Evolutionary conservation across 495 filamentous ascomycete genomes (phyloP).

Genomic region (Lindgomyces ingoldianus): DNA sequence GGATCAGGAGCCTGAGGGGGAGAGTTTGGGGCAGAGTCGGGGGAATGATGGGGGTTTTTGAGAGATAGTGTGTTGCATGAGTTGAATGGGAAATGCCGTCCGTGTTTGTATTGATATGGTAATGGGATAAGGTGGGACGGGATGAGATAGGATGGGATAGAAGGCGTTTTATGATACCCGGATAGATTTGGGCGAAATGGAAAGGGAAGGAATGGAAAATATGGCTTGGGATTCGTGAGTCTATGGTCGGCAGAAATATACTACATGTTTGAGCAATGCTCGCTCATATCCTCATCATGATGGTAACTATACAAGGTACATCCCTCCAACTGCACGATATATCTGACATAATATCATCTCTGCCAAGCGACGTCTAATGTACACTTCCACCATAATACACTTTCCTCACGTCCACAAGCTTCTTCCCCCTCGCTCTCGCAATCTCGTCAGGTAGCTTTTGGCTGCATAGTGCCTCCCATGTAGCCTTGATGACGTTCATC

Average conservation of each 20-base stretch:
- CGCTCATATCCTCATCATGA: neutral
- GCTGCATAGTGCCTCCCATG: conserved; percentile 74
- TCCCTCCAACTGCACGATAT: too few species aligned
- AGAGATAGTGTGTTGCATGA: neutral
- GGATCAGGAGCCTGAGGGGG: conserved; percentile 49
- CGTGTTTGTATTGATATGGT: neutral
- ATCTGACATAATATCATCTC: too few species aligned
- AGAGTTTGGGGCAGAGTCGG: conserved; percentile 3
- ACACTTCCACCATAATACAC: conserved; percentile 90
- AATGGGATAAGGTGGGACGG: neutral
- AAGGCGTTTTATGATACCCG: neutral
- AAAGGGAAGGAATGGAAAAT: too few species aligned
- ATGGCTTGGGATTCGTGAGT: neutral
- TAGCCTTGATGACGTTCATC: conserved; percentile 95
- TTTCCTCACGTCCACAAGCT: conserved; percentile 92
- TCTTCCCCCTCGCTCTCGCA: conserved; percentile 82
- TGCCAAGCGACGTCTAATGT: too few species aligned
- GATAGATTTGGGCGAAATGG: neutral
- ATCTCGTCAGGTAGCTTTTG: conserved; percentile 87
- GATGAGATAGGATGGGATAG: neutral
- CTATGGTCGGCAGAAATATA: neutral
- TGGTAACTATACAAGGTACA: too few species aligned
- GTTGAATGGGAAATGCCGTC: neutral
- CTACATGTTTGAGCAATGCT: neutral
- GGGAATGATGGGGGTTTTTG: neutral